phyloP scores from a whole-genome alignment of 2,329 filamentous ascomycete genomes.

The Graphilbum ipis-grandicollis region DNA sequence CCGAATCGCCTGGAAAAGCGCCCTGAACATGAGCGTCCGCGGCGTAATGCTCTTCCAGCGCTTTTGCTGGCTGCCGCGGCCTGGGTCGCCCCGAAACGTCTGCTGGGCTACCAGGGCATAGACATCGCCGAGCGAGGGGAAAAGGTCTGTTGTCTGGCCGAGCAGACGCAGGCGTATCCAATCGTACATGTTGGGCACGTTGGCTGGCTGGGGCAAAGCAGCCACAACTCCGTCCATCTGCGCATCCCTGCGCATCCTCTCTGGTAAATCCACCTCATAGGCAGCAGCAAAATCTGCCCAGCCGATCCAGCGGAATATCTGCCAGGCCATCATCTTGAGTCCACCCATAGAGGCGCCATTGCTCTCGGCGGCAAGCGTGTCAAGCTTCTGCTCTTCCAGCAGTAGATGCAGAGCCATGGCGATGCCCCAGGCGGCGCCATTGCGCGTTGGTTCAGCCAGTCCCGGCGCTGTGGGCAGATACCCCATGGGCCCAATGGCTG shows the following conservation, averaged over 20 bases:
- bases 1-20: conserved; percentile 44
- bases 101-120: conserved; percentile 22
- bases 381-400: conserved; percentile 78
- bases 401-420: conserved; percentile 69
- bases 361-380: conserved; percentile 33
- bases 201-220: conserved; percentile 15
- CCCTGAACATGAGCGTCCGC: conserved; percentile 51
- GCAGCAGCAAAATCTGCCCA: conserved; percentile 37
- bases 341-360: conserved; percentile 26
- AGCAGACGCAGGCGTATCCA: conserved; percentile 35
- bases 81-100: conserved; percentile 15
- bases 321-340: conserved; percentile 59
- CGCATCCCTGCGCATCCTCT: neutral
- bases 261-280: conserved; percentile 35
- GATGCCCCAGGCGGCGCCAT: conserved; percentile 46
- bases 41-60: conserved; percentile 37
- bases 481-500: conserved; percentile 33
- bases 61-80: conserved; percentile 15
- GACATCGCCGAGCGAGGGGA: conserved; percentile 26
- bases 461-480: conserved; percentile 46
- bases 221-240: neutral
- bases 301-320: conserved; percentile 66
- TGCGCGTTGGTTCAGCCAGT: conserved; percentile 36
- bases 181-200: conserved; percentile 22
- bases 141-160: conserved; percentile 17